These are phyloP conservation scores for Epichloe sp. DNA, from an alignment of 2,329 filamentous ascomycete genomes.

Conservation along the genomic window DNA sequence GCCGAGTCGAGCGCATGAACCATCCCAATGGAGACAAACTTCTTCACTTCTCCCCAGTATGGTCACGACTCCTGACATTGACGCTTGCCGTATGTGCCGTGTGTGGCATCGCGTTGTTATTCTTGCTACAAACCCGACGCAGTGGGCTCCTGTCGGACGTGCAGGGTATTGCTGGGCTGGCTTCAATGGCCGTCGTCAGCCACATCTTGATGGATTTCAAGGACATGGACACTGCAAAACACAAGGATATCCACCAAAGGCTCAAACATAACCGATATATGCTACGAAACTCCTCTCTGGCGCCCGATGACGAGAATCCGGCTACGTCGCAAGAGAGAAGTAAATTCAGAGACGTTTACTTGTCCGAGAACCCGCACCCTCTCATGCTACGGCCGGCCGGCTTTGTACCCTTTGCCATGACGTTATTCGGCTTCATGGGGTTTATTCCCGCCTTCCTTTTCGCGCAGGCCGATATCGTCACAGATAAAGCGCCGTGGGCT, in stretches of 20 bases:
- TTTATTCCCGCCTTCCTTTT: conserved; percentile 53
- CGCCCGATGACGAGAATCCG: conserved; percentile 44
- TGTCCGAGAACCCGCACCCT: conserved; percentile 51
- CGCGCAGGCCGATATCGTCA: conserved; percentile 37
- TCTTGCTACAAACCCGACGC: conserved; percentile 45
- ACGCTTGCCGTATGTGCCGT: conserved; percentile 44
- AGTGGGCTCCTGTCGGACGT: conserved; percentile 57
- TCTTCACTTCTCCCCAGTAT: conserved; percentile 42
- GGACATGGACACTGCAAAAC: conserved; percentile 54
- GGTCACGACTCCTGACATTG: conserved; percentile 47
- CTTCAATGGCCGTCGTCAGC: conserved; percentile 60
- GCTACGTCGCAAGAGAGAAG: conserved; percentile 28
- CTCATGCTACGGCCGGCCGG: conserved; percentile 51
- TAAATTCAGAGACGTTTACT: conserved; percentile 34
- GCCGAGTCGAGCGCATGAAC: conserved; percentile 28
- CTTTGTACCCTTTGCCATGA: conserved; percentile 46
- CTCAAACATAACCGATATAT: conserved; percentile 56
- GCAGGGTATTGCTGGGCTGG: conserved; percentile 59
- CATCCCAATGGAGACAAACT: conserved; percentile 33
- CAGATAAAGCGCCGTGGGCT: conserved; percentile 50
- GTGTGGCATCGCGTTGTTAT: conserved; percentile 44
- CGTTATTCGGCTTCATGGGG: conserved; percentile 40
- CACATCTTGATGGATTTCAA: conserved; percentile 65
- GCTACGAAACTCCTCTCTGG: conserved; percentile 56
- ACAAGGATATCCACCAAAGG: conserved; percentile 53